Base-by-base conservation (phyloP, 108 stramenopile species). In the Epipyxis sp. region DNA sequence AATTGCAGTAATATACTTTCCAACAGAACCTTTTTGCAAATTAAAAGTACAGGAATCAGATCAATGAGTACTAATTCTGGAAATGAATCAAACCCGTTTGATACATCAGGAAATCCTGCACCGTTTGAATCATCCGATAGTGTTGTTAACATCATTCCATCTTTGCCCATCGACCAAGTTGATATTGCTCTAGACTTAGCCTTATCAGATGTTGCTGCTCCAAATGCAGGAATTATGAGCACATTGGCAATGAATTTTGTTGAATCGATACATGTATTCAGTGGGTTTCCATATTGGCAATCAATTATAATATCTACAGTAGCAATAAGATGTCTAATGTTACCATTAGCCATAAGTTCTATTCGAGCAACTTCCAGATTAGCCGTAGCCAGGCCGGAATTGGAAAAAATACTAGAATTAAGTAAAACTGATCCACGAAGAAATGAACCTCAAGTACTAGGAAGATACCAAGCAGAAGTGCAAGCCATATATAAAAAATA, bases 281-380 rank as follows among this genome's bases (percentile, higher is more conserved):
- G 10, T 65, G 61, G 61, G 30, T 32, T 65, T 65, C 61, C 61
- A 6, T 65, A 65, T 32, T 65, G 61, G 61, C 30, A 65, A 32
- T 16, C 61, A 3, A 65, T 65, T 65, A 32, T 37, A 35, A 3
- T 65, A 3, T 32, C 61, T 65, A 65, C 61, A 16, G 6, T 65
- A 32, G 61, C 30, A 3, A 13, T 65, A 29, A 65, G 61, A 65
- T 3, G 20, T 25, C 25, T 3, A 10, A 16, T 65, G 20, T 6
- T 65, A 10, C 61, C 61, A 29, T 16, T 65, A 6, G 61, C 34
- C 34, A 3, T 65, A 10, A 65, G 34, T 16, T 32, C 61, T 6
- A 25, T 37, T 25, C 61, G 34, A 65, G 35, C 30, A 16, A 13
- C 61, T 13, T 16, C 61, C 10, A 16, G 61, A 16, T 6, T 65